Evolutionary conservation across 148 eudicot species (phyloP).

Genomic region (Limonium bicolor): DNA sequence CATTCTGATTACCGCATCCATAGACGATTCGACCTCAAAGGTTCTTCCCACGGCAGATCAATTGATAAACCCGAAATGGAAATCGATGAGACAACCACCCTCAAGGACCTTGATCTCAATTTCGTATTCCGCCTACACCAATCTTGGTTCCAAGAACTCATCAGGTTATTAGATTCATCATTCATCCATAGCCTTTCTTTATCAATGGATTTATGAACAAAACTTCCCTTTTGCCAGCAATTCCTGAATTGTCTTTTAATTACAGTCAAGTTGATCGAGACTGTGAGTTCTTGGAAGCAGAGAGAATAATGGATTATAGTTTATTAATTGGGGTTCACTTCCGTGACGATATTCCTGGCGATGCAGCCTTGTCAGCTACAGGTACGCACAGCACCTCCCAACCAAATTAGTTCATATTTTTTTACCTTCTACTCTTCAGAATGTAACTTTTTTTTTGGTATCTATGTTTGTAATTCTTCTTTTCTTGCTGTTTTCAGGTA

Average conservation of each 20-base stretch:
- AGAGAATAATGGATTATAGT: constrained; percentile 37
- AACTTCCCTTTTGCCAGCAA: neutral
- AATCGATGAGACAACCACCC: constrained; percentile 89
- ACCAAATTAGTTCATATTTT: neutral
- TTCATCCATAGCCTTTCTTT: neutral
- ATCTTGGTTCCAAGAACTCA: constrained; percentile 78
- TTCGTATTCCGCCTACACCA: constrained; percentile 70
- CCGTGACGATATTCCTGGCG: constrained; percentile 19
- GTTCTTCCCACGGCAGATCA: constrained; percentile 84
- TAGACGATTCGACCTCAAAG: constrained; percentile 91
- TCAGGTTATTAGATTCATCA: constrained; percentile 44
- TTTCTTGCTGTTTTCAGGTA: neutral
- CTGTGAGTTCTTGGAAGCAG: constrained; percentile 39
- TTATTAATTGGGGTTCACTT: constrained; percentile 30
- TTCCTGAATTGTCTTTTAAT: neutral
- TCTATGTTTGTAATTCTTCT: neutral
- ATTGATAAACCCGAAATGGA: constrained; percentile 73
- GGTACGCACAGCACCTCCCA: constrained; percentile 6
- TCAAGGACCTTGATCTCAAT: constrained; percentile 88
- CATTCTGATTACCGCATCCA: constrained; percentile 84
- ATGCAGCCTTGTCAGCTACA: constrained; percentile 17
- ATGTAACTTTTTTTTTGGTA: neutral
- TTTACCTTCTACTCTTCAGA: neutral
- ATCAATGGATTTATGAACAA: neutral
- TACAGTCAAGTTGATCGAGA: constrained; percentile 30